Base-by-base conservation (phyloP, 2,329 filamentous ascomycete genomes). In the Ilyonectria sp. region DNA sequence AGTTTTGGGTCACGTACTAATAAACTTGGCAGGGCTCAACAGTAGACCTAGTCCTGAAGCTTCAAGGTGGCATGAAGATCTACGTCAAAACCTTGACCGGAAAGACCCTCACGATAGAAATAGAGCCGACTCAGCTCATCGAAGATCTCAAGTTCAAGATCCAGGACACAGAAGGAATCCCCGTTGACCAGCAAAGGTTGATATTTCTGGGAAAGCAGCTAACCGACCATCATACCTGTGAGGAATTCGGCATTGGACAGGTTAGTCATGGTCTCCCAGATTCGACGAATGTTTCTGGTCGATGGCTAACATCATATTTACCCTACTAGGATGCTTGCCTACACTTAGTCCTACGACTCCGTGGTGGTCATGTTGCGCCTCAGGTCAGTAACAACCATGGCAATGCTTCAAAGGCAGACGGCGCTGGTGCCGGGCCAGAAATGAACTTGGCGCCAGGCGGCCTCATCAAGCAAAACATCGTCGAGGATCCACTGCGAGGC, bases 381-480 rank as follows among this genome's bases (percentile, higher is more conserved):
- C 26, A 15, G 35, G 35, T 9, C 35, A 37, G 13, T 37, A 9
- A 10, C 35, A 15, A 4, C 3, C 35, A 37, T 37, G 37, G 37
- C 17, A 17, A 40, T 40, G 37, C 13, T 6, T 15, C 15, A 43
- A 43, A n/a, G 15, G 15, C 7, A 8, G 0, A 29, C 23, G 0
- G 8, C 37, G 1, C 57, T 19, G 2, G 44, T 50, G 5, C 0
- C 29, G 6, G 23, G 3, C 19, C 9, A 0, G 66, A 68, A 33
- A 57, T 67, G 60, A 44, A 15, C 6, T 9, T 69, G 3, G 56
- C 52, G 15, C 26, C 56, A 1, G 65, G 65, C 1, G 67, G 67
- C 2, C 7, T 37, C 1, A 69, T 69, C 9, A 31, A 11, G 0
- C 65, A 69, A 8, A 44, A 3, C n/a, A 68, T 69, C 6, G 9